Conservation (phyloP, 371 early-diverging fungal species). For the Syncephalastrum contaminatum region DNA sequence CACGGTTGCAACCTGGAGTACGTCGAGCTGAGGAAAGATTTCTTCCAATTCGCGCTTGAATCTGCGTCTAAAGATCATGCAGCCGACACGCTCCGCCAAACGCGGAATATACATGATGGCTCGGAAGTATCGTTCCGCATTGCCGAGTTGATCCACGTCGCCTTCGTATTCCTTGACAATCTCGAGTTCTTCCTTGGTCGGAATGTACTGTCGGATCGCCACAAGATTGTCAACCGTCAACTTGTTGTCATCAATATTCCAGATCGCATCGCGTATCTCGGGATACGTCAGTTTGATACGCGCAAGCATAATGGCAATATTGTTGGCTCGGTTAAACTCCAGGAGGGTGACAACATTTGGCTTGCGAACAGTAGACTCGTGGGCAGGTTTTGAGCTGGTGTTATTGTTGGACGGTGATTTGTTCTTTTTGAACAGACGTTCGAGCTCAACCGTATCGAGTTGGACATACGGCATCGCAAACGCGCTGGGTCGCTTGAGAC, state of each 20-base stretch:
- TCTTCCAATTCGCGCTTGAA: slow-evolving; percentile 75
- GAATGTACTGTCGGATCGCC: slow-evolving; percentile 60
- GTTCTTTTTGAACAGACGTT: slow-evolving; percentile 38
- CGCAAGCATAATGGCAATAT: slow-evolving; percentile 69
- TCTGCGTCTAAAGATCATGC: slow-evolving; percentile 72
- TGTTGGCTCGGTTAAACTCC: slow-evolving; percentile 63
- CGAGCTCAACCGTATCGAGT: slow-evolving; percentile 40
- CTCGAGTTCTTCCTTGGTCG: slow-evolving; percentile 67
- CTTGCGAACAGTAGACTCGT: slow-evolving; percentile 25
- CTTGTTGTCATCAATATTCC: slow-evolving; percentile 63
- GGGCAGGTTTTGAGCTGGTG: neutral
- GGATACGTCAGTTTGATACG: slow-evolving; percentile 64
- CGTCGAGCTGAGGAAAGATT: slow-evolving; percentile 45
- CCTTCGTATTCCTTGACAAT: slow-evolving; percentile 66
- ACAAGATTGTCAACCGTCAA: slow-evolving; percentile 57
- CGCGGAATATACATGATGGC: slow-evolving; percentile 72
- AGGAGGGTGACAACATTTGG: slow-evolving; percentile 49
- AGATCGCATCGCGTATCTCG: slow-evolving; percentile 66
- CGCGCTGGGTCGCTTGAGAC: neutral
- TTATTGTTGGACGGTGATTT: slow-evolving; percentile 1
- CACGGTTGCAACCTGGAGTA: slow-evolving; percentile 28
- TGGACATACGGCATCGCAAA: slow-evolving; percentile 2
- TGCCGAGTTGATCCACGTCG: slow-evolving; percentile 60
- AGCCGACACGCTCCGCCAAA: slow-evolving; percentile 63
- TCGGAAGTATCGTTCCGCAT: slow-evolving; percentile 66